Conservation (phyloP, 768 basidiomycete species). For the Lentinula raphanica region DNA sequence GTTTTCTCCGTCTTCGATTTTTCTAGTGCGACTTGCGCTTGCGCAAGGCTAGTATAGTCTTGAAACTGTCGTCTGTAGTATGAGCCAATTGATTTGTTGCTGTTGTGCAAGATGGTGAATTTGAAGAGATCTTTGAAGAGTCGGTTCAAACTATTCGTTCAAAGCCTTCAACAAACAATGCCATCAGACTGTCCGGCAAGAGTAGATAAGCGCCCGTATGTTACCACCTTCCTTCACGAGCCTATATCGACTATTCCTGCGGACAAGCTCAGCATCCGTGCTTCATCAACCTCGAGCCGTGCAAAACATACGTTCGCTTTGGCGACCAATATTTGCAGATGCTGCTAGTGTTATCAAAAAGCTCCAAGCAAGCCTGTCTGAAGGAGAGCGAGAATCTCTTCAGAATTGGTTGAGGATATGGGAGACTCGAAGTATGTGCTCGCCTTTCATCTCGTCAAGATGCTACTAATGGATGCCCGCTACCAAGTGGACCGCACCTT, state of each 20-base stretch:
- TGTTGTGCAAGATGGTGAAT: too few relatives aligned
- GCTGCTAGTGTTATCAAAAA: conserved; percentile 40
- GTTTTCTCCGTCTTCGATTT: too few relatives aligned
- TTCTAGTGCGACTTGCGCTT: too few relatives aligned
- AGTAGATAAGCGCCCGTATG: background rate
- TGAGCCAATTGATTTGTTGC: too few relatives aligned
- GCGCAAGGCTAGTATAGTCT: too few relatives aligned
- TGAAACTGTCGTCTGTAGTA: too few relatives aligned
- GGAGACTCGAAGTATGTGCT: conserved; percentile 47
- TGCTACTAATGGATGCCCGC: background rate
- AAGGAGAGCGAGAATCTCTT: conserved; percentile 22
- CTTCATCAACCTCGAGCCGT: conserved; percentile 43
- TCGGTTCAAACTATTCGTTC: too few relatives aligned
- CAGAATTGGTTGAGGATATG: conserved; percentile 45
- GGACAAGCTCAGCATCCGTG: conserved; percentile 53
- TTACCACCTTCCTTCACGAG: conserved; percentile 36
- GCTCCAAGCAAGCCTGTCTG: conserved; percentile 27
- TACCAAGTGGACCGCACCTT: conserved; percentile 64
- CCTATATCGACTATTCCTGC: conserved; percentile 55
- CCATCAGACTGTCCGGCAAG: too few relatives aligned
- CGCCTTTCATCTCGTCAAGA: background rate
- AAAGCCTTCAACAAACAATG: too few relatives aligned
- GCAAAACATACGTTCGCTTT: conserved; percentile 41
- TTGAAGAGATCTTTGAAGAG: too few relatives aligned
- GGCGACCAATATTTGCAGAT: conserved; percentile 50